phyloP scores from a whole-genome alignment of 1,139 yeast species.

The Hanseniaspora sp. region DNA sequence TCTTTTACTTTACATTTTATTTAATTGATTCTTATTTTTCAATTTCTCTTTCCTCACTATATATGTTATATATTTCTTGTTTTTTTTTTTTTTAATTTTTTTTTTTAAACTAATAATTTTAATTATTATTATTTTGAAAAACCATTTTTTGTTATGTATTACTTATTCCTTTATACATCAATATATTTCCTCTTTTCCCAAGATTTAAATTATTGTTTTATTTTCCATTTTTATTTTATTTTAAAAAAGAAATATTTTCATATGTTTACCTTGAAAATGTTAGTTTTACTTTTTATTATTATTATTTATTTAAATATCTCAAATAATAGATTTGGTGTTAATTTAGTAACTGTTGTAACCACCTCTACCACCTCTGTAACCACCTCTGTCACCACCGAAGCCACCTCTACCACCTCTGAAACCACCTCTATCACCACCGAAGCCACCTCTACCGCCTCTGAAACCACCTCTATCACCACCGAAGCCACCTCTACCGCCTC shows the following conservation, averaged over 20 bases:
- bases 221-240: neutral
- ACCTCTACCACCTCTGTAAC: constrained; percentile 31
- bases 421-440: constrained; percentile 24
- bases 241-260: neutral
- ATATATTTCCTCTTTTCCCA: neutral
- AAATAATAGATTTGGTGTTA: too few species aligned
- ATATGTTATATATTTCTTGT: neutral
- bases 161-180: neutral
- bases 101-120: neutral
- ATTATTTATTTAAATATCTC: too few species aligned
- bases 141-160: neutral
- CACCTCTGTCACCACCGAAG: constrained; percentile 24
- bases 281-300: neutral
- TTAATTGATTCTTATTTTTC: neutral
- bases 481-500: constrained; percentile 32
- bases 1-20: neutral
- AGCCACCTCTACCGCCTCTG: constrained; percentile 28
- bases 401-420: constrained; percentile 20
- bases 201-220: neutral
- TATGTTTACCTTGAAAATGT: neutral
- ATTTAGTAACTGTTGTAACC: constrained; percentile 26
- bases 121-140: neutral
- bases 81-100: neutral
- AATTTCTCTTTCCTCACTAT: neutral
- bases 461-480: constrained; percentile 30